A percentile compares a stretch with the other conserved stretches of the same genome.
phyloP scores from a whole-genome alignment of 805 yeast genomes.

The Soucietia sequanensis region DNA sequence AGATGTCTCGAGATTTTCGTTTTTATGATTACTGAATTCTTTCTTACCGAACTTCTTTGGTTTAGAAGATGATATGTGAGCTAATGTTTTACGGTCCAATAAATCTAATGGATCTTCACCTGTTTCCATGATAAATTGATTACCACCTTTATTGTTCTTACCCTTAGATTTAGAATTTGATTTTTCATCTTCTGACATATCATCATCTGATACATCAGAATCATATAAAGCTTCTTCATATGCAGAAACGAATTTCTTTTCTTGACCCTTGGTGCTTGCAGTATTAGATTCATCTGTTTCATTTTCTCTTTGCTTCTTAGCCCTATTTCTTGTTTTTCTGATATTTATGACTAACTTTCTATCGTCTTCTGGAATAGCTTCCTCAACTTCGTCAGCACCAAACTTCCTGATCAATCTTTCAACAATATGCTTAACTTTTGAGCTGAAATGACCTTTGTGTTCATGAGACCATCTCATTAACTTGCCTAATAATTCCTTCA shows the following conservation, averaged over 20 bases:
- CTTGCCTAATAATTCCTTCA: conserved; percentile 64
- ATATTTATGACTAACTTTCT: conserved; percentile 79
- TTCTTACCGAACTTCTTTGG: conserved; percentile 60
- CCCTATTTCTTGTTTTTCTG: conserved; percentile 80
- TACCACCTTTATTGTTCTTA: conserved; percentile 30
- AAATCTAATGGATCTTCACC: conserved; percentile 82
- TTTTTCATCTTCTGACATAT: conserved; percentile 48
- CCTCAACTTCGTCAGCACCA: conserved; percentile 83
- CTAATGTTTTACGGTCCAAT: conserved; percentile 77
- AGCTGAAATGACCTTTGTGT: conserved; percentile 91
- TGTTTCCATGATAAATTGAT: conserved; percentile 74
- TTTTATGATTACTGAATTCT: conserved; percentile 31
- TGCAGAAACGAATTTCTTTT: conserved; percentile 71
- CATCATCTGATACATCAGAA: conserved; percentile 58
- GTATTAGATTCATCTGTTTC: conserved; percentile 17
- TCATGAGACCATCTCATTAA: conserved; percentile 93
- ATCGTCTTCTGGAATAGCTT: conserved; percentile 88
- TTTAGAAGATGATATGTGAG: conserved; percentile 85
- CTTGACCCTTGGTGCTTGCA: conserved; percentile 22
- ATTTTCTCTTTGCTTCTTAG: conserved; percentile 65
- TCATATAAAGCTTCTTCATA: conserved; percentile 91
- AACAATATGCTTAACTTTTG: conserved; percentile 87
- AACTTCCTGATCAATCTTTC: conserved; percentile 89
- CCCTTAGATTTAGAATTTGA: conserved; percentile 31
- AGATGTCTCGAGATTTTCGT: conserved; percentile 47